These are phyloP conservation scores for Alternaria brassicicola DNA, from an alignment of 2,329 filamentous ascomycete species.

Conservation along the genomic window DNA sequence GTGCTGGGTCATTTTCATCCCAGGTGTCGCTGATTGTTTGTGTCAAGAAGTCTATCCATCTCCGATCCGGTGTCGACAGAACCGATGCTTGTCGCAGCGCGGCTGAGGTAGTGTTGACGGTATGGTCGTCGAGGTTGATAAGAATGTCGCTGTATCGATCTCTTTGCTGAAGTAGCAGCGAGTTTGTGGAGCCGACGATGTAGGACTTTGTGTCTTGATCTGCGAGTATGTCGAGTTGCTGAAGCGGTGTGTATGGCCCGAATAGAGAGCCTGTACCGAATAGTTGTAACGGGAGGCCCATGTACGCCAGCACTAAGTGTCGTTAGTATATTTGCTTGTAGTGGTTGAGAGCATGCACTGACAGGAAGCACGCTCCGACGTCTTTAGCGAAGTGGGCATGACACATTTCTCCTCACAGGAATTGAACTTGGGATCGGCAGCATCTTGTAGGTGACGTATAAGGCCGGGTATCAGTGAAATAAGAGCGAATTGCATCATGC, in stretches of 20 bases:
- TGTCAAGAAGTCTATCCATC: conserved; percentile 96
- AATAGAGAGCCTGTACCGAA: conserved; percentile 97
- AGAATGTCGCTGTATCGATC: conserved; percentile 96
- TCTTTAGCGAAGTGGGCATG: conserved; percentile 83
- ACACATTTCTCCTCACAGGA: conserved; percentile 75
- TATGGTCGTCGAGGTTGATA: conserved; percentile 91
- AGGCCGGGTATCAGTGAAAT: conserved; percentile 94
- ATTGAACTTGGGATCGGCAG: conserved; percentile 91
- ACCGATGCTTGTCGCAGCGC: conserved; percentile 76
- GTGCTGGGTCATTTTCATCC: conserved; percentile 86
- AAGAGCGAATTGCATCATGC: conserved; percentile 98
- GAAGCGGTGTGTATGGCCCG: conserved; percentile 93
- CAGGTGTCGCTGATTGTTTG: conserved; percentile 95
- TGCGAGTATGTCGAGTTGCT: conserved; percentile 91
- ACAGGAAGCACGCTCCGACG: conserved; percentile 86
- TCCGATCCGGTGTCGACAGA: conserved; percentile 83
- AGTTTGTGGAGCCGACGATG: conserved; percentile 96
- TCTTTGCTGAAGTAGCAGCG: conserved; percentile 87
- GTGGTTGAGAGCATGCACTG: conserved; percentile 22
- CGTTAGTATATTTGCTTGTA: conserved; percentile 26
- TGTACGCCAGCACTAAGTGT: conserved; percentile 76
- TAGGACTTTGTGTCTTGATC: conserved; percentile 97
- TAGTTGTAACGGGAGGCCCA: conserved; percentile 92
- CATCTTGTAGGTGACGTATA: conserved; percentile 89
- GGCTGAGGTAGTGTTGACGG: conserved; percentile 80